Conservation (phyloP, 352 stramenopile genomes). For the Phytophthora lateralis region DNA sequence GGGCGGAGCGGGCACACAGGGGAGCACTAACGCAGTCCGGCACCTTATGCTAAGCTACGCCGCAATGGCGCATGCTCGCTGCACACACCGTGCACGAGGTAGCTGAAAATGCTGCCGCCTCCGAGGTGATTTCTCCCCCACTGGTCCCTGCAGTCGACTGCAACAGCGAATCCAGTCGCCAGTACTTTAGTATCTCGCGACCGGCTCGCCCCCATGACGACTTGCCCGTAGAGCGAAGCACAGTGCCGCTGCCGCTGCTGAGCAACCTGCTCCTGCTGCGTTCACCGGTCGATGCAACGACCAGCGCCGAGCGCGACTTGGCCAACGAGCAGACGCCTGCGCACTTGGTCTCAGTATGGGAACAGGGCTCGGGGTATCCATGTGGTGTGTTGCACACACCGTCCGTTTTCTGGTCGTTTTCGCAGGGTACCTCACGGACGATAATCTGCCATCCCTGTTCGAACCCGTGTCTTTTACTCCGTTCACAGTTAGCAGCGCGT, state of each 20-base stretch:
- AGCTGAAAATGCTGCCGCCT: too few species aligned
- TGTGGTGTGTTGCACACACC: constrained; percentile 9
- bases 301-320: constrained; percentile 16
- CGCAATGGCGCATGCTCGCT: neutral
- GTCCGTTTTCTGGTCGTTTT: constrained; percentile 14
- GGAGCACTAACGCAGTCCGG: constrained; percentile 9
- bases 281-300: constrained; percentile 13
- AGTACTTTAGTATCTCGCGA: constrained; percentile 11
- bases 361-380: too few species aligned
- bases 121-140: neutral
- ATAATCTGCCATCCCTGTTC: constrained; percentile 10
- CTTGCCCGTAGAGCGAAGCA: constrained; percentile 1
- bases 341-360: constrained; percentile 19
- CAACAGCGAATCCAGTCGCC: constrained; percentile 6
- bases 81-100: neutral
- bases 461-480: neutral
- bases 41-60: constrained; percentile 15
- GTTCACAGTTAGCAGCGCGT: neutral
- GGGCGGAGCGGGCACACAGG: constrained; percentile 4
- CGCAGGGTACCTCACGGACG: constrained; percentile 12
- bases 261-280: too few species aligned
- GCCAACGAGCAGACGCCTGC: constrained; percentile 16
- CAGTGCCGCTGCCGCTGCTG: neutral
- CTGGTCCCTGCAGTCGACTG: neutral
- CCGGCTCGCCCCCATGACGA: neutral